phyloP scores from a whole-genome alignment of 495 filamentous ascomycete species.

The Glutinoglossum americanum region DNA sequence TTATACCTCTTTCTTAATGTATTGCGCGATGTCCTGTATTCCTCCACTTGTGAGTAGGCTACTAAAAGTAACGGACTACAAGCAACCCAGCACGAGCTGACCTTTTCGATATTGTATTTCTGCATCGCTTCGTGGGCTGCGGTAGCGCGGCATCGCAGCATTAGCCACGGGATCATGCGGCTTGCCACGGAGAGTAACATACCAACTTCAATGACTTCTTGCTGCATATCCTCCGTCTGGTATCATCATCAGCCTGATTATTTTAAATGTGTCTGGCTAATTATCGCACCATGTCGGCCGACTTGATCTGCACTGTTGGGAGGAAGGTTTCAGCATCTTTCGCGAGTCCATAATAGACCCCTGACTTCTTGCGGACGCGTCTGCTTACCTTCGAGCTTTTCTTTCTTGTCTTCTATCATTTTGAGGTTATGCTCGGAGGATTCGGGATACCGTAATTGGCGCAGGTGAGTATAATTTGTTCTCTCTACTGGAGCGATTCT shows the following conservation, averaged over 20 bases:
- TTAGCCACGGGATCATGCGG: background rate
- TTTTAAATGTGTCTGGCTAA: background rate
- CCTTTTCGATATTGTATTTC: conserved; percentile 87
- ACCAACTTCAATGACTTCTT: conserved; percentile 86
- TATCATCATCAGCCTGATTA: background rate
- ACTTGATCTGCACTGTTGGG: conserved; percentile 71
- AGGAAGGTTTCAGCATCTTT: background rate
- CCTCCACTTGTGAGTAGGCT: background rate
- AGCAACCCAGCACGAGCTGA: conserved; percentile 14
- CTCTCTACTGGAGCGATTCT: no score
- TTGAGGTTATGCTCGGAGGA: conserved; percentile 6
- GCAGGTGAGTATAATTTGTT: background rate
- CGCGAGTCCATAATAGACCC: background rate
- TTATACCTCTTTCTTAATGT: conserved; percentile 85
- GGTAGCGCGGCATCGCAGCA: background rate
- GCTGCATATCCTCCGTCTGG: conserved; percentile 91
- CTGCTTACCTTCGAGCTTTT: conserved; percentile 43
- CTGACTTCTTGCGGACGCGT: background rate
- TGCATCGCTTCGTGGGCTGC: conserved; percentile 82
- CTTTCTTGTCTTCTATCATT: conserved; percentile 36
- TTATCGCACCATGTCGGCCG: conserved; percentile 77
- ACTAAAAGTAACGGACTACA: background rate
- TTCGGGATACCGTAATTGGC: background rate
- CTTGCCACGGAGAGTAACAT: conserved; percentile 16
- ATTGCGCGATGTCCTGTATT: conserved; percentile 77